Conservation (phyloP, 2,329 filamentous ascomycete species). For the Calonectria hongkongensis region DNA sequence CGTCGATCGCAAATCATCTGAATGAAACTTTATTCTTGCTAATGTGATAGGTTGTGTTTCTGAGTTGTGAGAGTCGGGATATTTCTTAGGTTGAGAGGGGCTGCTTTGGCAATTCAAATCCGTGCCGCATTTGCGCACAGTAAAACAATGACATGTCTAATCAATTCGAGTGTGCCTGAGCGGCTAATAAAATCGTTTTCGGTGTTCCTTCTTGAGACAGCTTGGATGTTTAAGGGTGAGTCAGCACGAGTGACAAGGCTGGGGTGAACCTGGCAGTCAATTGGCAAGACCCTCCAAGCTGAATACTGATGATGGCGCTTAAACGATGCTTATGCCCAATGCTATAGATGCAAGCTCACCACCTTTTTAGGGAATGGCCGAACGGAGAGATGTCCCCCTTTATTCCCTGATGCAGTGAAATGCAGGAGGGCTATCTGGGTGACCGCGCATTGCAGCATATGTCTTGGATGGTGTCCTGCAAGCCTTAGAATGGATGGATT, state of each 20-base stretch:
- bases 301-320: slow-evolving; percentile 2
- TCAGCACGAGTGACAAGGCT: slow-evolving; percentile 27
- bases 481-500: not conserved
- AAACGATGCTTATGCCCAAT: slow-evolving; percentile 14
- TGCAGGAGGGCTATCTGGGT: not conserved
- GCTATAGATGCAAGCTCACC: not conserved
- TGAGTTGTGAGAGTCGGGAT: not conserved
- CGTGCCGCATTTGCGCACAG: not conserved
- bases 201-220: slow-evolving; percentile 10
- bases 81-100: not conserved
- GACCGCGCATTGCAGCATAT: not conserved
- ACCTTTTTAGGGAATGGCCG: not conserved
- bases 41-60: slow-evolving; percentile 16
- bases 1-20: slow-evolving; percentile 33
- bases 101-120: slow-evolving; percentile 9
- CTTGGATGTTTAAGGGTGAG: slow-evolving; percentile 26
- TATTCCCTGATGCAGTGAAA: not conserved
- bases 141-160: not conserved
- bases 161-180: not conserved
- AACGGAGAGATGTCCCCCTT: slow-evolving; percentile 14
- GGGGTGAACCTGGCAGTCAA: slow-evolving; percentile 30
- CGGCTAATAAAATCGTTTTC: not conserved
- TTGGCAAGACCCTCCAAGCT: slow-evolving; percentile 15
- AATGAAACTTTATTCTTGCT: slow-evolving; percentile 19
- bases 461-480: not conserved